Percentiles rank a stretch among this genome's conserved stretches.
phyloP scores from a whole-genome alignment of 2,329 filamentous ascomycete species.

The Ascocoryne sarcoides region DNA sequence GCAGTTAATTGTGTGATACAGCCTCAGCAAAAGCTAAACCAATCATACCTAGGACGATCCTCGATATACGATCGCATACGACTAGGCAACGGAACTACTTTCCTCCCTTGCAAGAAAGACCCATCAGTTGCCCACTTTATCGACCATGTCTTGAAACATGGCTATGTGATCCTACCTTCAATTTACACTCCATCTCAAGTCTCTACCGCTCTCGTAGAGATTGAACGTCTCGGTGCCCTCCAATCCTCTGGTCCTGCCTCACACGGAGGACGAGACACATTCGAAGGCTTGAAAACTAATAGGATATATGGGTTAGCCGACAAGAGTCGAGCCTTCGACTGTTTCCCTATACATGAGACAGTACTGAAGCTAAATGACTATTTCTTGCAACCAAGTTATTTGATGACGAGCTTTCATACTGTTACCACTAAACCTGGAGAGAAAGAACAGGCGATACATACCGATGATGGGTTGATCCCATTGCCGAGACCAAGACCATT shows the following conservation, averaged over 20 bases:
- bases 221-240: conserved; percentile 25
- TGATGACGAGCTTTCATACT: conserved; percentile 31
- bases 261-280: conserved; percentile 29
- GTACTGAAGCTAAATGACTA: conserved; percentile 33
- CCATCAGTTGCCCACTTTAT: conserved; percentile 23
- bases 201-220: conserved; percentile 28
- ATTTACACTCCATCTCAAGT: conserved; percentile 29
- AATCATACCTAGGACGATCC: too few relatives aligned
- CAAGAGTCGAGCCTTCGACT: conserved; percentile 33
- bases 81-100: conserved; percentile 24
- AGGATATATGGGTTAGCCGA: conserved; percentile 34
- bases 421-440: conserved; percentile 32
- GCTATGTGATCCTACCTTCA: conserved; percentile 32
- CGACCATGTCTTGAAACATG: conserved; percentile 27
- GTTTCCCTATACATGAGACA: conserved; percentile 31
- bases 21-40: too few relatives aligned
- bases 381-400: conserved; percentile 32
- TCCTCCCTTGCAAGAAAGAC: conserved; percentile 23
- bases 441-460: conserved; percentile 30
- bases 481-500: conserved; percentile 25
- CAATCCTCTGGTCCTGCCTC: conserved; percentile 25
- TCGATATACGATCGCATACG: conserved; percentile 17
- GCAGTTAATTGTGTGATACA: too few relatives aligned
- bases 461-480: conserved; percentile 27
- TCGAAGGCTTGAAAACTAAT: conserved; percentile 32